phyloP scores from a whole-genome alignment of 345 rosid genomes.

The Laguncularia racemosa region DNA sequence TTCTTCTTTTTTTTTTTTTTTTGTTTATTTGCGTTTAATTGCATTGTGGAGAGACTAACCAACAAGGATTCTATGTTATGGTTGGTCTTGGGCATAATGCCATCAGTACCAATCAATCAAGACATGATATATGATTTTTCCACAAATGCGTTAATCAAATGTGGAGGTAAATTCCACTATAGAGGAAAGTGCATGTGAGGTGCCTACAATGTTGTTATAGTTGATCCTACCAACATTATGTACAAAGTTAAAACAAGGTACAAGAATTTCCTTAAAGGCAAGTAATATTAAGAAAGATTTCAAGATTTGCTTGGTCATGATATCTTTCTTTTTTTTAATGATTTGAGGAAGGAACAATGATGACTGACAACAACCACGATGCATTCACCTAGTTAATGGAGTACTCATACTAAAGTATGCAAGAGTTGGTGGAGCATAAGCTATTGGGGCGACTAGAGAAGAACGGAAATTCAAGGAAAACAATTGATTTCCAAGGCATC shows the following conservation, averaged over 20 bases:
- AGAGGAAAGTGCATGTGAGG: constrained; percentile 53
- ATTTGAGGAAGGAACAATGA: constrained; percentile 62
- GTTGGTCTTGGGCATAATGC: constrained; percentile 60
- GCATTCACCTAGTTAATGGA: constrained; percentile 53
- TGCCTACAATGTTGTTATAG: constrained; percentile 42
- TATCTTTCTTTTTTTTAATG: constrained; percentile 53
- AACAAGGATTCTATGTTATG: constrained; percentile 54
- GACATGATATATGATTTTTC: constrained; percentile 32
- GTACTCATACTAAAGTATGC: constrained; percentile 19
- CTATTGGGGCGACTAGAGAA: constrained; percentile 39
- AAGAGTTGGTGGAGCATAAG: constrained; percentile 38
- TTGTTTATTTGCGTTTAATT: constrained; percentile 41
- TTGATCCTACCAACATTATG: constrained; percentile 48
- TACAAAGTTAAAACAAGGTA: constrained; percentile 62
- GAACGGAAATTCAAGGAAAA: constrained; percentile 23
- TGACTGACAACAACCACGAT: constrained; percentile 39
- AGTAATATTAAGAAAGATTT: constrained; percentile 49
- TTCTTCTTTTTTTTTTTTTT: no score
- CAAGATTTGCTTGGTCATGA: constrained; percentile 61
- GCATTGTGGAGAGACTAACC: constrained; percentile 35
- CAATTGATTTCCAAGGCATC: constrained; percentile 67
- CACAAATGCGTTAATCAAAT: constrained; percentile 30
- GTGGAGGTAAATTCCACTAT: constrained; percentile 44
- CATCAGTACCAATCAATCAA: constrained; percentile 21
- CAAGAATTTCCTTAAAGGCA: constrained; percentile 70